Evolutionary conservation across 805 yeast genomes (phyloP).

Genomic region (Candida mattraensis): DNA sequence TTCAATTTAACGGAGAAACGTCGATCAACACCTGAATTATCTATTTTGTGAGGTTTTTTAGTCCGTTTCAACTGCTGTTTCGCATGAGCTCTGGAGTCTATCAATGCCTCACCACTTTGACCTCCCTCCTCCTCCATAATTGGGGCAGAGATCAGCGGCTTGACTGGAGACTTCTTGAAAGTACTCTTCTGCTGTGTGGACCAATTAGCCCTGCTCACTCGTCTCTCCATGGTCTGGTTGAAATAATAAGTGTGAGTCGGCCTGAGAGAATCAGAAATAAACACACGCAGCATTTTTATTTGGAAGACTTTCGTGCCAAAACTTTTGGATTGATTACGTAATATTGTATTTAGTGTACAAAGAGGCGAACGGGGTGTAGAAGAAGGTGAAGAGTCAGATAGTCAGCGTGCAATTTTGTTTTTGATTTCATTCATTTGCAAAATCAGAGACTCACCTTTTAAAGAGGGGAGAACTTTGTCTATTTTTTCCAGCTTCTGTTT

Average conservation of each 20-base stretch:
- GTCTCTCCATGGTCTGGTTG: constrained; percentile 15
- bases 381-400: background rate
- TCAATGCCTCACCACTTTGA: background rate
- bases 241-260: background rate
- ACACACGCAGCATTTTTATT: too few relatives aligned
- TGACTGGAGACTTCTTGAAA: constrained; percentile 5
- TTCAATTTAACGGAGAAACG: constrained; percentile 25
- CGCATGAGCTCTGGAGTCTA: constrained; percentile 1
- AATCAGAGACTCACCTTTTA: constrained; percentile 24
- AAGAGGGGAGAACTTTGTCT: constrained; percentile 19
- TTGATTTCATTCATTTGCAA: constrained; percentile 29
- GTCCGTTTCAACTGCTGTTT: constrained; percentile 4
- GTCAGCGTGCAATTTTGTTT: constrained; percentile 15
- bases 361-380: background rate
- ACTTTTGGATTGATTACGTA: too few relatives aligned
- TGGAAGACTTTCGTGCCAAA: too few relatives aligned
- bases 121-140: constrained; percentile 1
- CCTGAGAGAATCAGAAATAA: background rate
- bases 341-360: background rate
- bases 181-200: constrained; percentile 19
- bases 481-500: constrained; percentile 15
- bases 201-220: constrained; percentile 30
- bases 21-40: constrained; percentile 21
- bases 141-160: constrained; percentile 9
- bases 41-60: constrained; percentile 20